phyloP scores from a whole-genome alignment of 352 stramenopile species.

The Pythium volutum region DNA sequence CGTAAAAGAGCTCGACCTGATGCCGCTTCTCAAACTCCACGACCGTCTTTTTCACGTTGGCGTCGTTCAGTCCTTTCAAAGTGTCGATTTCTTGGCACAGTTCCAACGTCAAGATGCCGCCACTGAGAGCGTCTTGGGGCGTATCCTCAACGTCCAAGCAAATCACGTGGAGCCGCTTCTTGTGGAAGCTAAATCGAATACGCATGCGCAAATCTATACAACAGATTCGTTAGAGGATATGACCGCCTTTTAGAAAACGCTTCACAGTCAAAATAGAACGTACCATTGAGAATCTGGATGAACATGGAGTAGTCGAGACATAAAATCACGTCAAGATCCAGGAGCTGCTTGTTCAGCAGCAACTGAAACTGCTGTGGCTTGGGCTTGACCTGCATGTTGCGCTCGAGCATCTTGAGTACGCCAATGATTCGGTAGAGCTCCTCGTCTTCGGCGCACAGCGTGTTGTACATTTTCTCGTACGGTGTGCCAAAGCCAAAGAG shows the following conservation, averaged over 20 bases:
- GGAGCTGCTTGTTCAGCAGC: conserved; percentile 34
- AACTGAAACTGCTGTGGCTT: conserved; percentile 48
- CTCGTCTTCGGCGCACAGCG: conserved; percentile 34
- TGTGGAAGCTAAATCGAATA: conserved; percentile 23
- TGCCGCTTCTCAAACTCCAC: conserved; percentile 22
- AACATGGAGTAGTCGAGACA: conserved; percentile 47
- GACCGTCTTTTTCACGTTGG: conserved; percentile 17
- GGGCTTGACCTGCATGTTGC: conserved; percentile 47
- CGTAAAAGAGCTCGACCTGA: conserved; percentile 25
- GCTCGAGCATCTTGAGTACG: conserved; percentile 47
- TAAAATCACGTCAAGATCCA: conserved; percentile 44
- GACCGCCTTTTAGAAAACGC: background rate
- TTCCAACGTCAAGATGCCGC: conserved; percentile 34
- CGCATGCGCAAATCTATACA: conserved; percentile 22
- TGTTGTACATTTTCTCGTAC: conserved; percentile 48
- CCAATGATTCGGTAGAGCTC: conserved; percentile 26
- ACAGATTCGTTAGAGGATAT: background rate
- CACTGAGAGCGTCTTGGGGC: conserved; percentile 34
- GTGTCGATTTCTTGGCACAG: conserved; percentile 29
- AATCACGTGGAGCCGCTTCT: conserved; percentile 42
- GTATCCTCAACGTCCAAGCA: conserved; percentile 54
- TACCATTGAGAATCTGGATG: conserved; percentile 22
- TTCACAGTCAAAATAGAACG: background rate
- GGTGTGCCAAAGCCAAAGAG: conserved; percentile 45
- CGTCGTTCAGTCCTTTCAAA: conserved; percentile 12